Evolutionary conservation across 2,329 filamentous ascomycete genomes (phyloP), one percentile per base, ranked within the genome.

Genomic region (Botrytis deweyae): DNA sequence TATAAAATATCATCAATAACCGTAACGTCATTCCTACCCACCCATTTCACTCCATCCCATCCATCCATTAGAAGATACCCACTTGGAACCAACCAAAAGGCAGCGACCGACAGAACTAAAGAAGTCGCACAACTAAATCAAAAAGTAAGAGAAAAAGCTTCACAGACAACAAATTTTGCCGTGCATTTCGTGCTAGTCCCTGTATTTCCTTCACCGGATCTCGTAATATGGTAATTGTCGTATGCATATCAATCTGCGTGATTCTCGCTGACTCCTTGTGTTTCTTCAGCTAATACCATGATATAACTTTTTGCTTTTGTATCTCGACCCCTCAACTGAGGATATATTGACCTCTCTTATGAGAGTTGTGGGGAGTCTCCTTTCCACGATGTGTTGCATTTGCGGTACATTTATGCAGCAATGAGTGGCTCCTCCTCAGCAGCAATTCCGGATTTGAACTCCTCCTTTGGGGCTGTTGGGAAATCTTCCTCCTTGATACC

Each of bases 401-500:
- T 58, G 14, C 4, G 20, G 4, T 22, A 25, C 38, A 64, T 42
- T 79, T 79, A 80, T 75, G 75, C 75, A 61, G 76, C 69, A 72
- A 80, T 77, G 74, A 80, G 72, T 65, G 79, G 78, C 73, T 78
- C 73, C 65, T 78, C 76, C 33, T 69, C 76, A 58, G 74, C 72
- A n/a, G 75, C 52, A 46, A 76, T 75, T 33, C 74, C 73, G 20
- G 75, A 63, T 73, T 80, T 78, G 74, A 81, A 81, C 33, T 80
- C 79, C 59, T 79, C 79, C 75, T 78, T 80, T 62, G 80, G 80
- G 70, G 80, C 80, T 44, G 65, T 65, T 49, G 80, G 79, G 72
- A 81, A 80, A 68, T 81, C 80, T 38, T 78, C 78, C n/a, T 78
- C 77, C 74, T 78, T 75, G 55, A 74, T 52, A 29, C 52, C 52